These are phyloP conservation scores for Mucuna pruriens DNA, from an alignment of 306 rosid genomes.

Conservation along the genomic window DNA sequence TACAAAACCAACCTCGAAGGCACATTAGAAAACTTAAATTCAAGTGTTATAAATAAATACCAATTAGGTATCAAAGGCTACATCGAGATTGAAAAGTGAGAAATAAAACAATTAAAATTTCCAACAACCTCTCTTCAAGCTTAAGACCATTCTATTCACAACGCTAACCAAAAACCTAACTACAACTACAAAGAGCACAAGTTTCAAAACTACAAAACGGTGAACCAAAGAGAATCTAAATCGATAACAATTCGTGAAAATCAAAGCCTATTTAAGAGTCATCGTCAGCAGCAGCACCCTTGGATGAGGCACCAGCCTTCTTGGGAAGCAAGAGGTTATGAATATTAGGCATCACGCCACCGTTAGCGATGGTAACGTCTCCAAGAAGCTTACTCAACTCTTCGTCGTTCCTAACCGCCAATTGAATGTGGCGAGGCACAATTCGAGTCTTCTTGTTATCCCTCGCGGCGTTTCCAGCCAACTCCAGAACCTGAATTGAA, in stretches of 20 bases:
- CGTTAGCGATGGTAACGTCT: slow-evolving; percentile 88
- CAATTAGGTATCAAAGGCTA: not conserved
- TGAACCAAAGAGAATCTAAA: not conserved
- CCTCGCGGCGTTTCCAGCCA: slow-evolving; percentile 94
- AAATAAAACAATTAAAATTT: not conserved
- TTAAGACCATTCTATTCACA: slow-evolving; percentile 64
- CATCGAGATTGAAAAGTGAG: not conserved
- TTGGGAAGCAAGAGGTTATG: slow-evolving; percentile 89
- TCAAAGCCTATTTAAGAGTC: slow-evolving; percentile 46
- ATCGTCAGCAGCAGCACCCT: slow-evolving; percentile 70
- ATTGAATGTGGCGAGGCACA: slow-evolving; percentile 86
- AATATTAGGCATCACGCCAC: slow-evolving; percentile 98
- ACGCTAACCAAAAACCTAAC: slow-evolving; percentile 45
- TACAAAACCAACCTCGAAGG: too few relatives aligned
- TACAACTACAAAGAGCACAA: slow-evolving; percentile 39
- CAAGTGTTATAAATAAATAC: too few relatives aligned
- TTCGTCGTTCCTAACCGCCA: slow-evolving; percentile 83
- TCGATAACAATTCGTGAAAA: not conserved
- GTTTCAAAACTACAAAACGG: not conserved
- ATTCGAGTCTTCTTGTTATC: slow-evolving; percentile 95
- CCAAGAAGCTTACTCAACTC: slow-evolving; percentile 94
- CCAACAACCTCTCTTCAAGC: slow-evolving; percentile 7
- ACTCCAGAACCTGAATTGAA: slow-evolving; percentile 67
- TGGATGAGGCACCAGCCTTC: slow-evolving; percentile 77
- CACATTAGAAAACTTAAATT: too few relatives aligned